A percentile compares a stretch with the other conserved stretches of the same genome.
Evolutionary conservation across 208 protist genomes (phyloP).

Genomic region (Acanthamoeba quina): DNA sequence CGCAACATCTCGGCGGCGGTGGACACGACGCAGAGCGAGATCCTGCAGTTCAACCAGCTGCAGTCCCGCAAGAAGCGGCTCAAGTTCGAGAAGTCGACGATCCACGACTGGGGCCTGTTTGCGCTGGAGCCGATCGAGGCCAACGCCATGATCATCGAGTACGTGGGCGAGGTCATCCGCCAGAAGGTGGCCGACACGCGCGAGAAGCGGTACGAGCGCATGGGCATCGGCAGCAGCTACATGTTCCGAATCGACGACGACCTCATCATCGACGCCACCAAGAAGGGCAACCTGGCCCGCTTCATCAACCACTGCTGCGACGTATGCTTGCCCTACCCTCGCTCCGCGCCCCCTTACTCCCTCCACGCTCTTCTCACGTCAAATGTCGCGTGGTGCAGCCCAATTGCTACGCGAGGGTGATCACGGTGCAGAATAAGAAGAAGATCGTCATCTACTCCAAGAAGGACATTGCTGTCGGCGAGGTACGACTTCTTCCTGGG

Average conservation of each 20-base stretch:
- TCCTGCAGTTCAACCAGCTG: slow-evolving; percentile 78
- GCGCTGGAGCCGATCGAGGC: slow-evolving; percentile 86
- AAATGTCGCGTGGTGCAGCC: slow-evolving; percentile 69
- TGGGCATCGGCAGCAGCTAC: slow-evolving; percentile 89
- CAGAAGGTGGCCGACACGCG: slow-evolving; percentile 86
- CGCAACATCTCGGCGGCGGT: slow-evolving; percentile 7
- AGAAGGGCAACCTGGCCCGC: slow-evolving; percentile 89
- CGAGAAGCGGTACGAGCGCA: slow-evolving; percentile 86
- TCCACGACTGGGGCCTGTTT: slow-evolving; percentile 91
- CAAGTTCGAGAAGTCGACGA: slow-evolving; percentile 87
- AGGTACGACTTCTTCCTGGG: slow-evolving; percentile 73
- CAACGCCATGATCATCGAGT: slow-evolving; percentile 90
- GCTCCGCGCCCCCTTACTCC: background rate
- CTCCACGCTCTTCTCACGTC: too few relatives aligned
- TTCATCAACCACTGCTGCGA: slow-evolving; percentile 95
- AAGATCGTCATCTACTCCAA: slow-evolving; percentile 91
- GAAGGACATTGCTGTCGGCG: slow-evolving; percentile 85
- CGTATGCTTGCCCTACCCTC: background rate
- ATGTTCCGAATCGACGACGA: slow-evolving; percentile 90
- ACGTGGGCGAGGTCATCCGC: slow-evolving; percentile 87
- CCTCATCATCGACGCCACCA: slow-evolving; percentile 92
- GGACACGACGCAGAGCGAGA: slow-evolving; percentile 63
- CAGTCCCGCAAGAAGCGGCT: slow-evolving; percentile 84
- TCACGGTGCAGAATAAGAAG: slow-evolving; percentile 83
- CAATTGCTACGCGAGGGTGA: slow-evolving; percentile 90